A percentile compares a stretch with the other conserved stretches of the same genome.
These are phyloP conservation scores for Fusarium subtropicale DNA, from an alignment of 2,329 filamentous ascomycete species.

Conservation along the genomic window DNA sequence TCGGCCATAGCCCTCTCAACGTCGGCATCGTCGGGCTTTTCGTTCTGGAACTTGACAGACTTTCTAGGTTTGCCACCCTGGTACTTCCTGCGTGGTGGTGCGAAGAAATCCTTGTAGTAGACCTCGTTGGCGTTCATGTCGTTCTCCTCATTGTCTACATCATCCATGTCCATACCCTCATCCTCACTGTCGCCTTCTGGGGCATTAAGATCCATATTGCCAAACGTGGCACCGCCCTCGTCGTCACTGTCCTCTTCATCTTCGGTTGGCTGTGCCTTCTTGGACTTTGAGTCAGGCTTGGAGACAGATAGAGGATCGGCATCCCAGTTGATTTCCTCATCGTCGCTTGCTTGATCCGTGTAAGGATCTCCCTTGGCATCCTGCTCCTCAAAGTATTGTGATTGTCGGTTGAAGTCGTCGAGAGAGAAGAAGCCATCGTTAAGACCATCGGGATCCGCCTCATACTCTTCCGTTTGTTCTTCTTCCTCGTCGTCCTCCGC, in stretches of 20 bases:
- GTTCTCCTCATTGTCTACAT: conserved; percentile 67
- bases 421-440: conserved; percentile 99
- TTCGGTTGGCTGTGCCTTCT: conserved; percentile 43
- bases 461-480: conserved; percentile 60
- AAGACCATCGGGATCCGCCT: conserved; percentile 78
- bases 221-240: conserved; percentile 86
- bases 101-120: conserved; percentile 94
- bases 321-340: conserved; percentile 90
- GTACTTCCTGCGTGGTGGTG: conserved; percentile 81
- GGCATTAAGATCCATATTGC: conserved; percentile 78
- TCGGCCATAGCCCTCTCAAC: conserved; percentile 86
- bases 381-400: conserved; percentile 87
- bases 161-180: conserved; percentile 66
- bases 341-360: conserved; percentile 80
- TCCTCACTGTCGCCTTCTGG: conserved; percentile 76
- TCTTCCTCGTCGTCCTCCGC: conserved; percentile 52
- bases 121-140: conserved; percentile 85
- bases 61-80: conserved; percentile 62
- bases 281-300: conserved; percentile 47
- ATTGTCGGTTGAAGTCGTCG: conserved; percentile 95
- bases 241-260: conserved; percentile 67
- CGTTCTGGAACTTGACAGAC: conserved; percentile 55
- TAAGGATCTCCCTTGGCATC: conserved; percentile 82
- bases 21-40: conserved; percentile 69
- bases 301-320: conserved; percentile 72